These are phyloP conservation scores for Crucibulum laeve DNA, from an alignment of 768 basidiomycete species.

Conservation along the genomic window DNA sequence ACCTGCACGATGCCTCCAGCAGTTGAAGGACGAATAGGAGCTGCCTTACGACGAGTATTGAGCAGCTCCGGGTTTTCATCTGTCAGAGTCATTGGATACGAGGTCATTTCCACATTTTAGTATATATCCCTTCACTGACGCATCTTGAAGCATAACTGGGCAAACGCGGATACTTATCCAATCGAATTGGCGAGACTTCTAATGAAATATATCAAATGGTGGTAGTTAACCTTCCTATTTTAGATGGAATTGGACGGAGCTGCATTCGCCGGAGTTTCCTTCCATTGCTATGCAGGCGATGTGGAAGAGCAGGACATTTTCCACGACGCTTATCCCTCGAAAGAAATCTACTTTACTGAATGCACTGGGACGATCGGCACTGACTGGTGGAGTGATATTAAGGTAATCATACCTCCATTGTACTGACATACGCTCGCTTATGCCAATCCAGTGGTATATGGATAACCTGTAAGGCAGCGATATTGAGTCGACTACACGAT, in stretches of 20 bases:
- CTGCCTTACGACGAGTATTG: slow-evolving; percentile 50
- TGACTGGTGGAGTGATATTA: slow-evolving; percentile 81
- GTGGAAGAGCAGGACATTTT: slow-evolving; percentile 53
- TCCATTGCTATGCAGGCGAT: slow-evolving; percentile 64
- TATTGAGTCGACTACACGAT: slow-evolving; percentile 8
- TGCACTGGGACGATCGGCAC: slow-evolving; percentile 62
- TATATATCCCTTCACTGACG: neutral
- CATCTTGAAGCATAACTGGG: slow-evolving; percentile 59
- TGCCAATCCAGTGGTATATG: slow-evolving; percentile 54
- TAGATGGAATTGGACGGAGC: slow-evolving; percentile 51
- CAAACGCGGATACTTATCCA: slow-evolving; percentile 50
- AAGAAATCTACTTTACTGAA: slow-evolving; percentile 54
- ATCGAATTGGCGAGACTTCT: slow-evolving; percentile 32
- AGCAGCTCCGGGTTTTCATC: slow-evolving; percentile 54
- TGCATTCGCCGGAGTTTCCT: slow-evolving; percentile 61
- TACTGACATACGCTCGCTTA: neutral
- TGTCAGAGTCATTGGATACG: slow-evolving; percentile 56
- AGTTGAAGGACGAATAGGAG: slow-evolving; percentile 57
- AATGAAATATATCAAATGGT: too few species aligned
- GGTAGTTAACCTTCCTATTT: neutral
- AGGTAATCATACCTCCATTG: slow-evolving; percentile 32
- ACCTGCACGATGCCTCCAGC: slow-evolving; percentile 51
- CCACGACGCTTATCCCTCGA: slow-evolving; percentile 42
- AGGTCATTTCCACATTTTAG: neutral
- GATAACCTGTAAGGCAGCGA: slow-evolving; percentile 47